phyloP scores from a whole-genome alignment of 345 rosid species.

The Mercurialis annua region DNA sequence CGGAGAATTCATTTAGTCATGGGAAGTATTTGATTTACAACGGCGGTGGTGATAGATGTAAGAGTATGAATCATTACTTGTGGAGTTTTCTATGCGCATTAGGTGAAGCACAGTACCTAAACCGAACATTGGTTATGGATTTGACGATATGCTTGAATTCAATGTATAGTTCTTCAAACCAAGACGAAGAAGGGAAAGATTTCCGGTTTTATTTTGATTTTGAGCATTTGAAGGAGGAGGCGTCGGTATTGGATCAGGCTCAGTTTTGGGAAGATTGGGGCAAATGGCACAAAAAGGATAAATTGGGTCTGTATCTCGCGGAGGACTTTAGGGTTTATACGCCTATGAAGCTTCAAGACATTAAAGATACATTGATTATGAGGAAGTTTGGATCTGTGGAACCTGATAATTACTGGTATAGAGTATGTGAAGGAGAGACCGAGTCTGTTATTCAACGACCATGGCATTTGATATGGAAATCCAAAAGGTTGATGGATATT shows the following conservation, averaged over 20 bases:
- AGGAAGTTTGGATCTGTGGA: slow-evolving; percentile 88
- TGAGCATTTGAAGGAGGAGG: slow-evolving; percentile 81
- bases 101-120: slow-evolving; percentile 93
- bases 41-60: slow-evolving; percentile 89
- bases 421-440: slow-evolving; percentile 92
- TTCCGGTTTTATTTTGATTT: slow-evolving; percentile 94
- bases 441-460: slow-evolving; percentile 76
- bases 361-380: slow-evolving; percentile 74
- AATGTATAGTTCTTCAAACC: slow-evolving; percentile 64
- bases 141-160: slow-evolving; percentile 74
- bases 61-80: slow-evolving; percentile 90
- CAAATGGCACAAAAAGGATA: slow-evolving; percentile 62
- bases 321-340: slow-evolving; percentile 69
- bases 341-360: slow-evolving; percentile 66
- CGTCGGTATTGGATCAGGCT: slow-evolving; percentile 78
- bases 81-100: slow-evolving; percentile 97
- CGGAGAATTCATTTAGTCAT: slow-evolving; percentile 58
- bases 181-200: slow-evolving; percentile 90
- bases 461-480: slow-evolving; percentile 89
- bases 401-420: slow-evolving; percentile 93
- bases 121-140: slow-evolving; percentile 88
- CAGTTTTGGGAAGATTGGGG: slow-evolving; percentile 89
- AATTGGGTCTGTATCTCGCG: slow-evolving; percentile 52
- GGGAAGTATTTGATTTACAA: slow-evolving; percentile 70
- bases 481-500: slow-evolving; percentile 86